Conservation (phyloP, 2,329 filamentous ascomycete species). For the Fusarium tanahbumbuense region DNA sequence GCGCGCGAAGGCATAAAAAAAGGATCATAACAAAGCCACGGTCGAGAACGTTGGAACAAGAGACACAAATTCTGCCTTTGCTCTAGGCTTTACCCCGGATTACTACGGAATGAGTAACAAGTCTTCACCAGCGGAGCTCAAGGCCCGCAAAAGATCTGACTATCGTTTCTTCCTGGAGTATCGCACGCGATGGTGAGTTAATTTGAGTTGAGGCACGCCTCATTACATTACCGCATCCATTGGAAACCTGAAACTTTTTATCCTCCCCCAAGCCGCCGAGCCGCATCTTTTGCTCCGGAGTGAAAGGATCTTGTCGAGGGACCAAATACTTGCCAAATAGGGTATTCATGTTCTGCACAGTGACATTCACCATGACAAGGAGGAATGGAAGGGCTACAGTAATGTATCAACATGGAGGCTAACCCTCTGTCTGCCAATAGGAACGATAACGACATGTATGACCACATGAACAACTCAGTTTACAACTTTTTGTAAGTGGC, state of each 20-base stretch:
- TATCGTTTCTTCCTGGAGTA: slow-evolving; percentile 86
- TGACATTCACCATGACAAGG: slow-evolving; percentile 3
- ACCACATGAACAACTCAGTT: slow-evolving; percentile 91
- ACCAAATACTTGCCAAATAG: slow-evolving; percentile 2
- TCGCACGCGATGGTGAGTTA: slow-evolving; percentile 81
- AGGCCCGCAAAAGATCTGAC: slow-evolving; percentile 73
- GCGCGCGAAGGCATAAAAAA: neutral
- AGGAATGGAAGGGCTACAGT: slow-evolving; percentile 15
- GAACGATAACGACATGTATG: slow-evolving; percentile 95
- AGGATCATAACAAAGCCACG: slow-evolving; percentile 6
- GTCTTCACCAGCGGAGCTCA: slow-evolving; percentile 56
- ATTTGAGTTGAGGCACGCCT: slow-evolving; percentile 36
- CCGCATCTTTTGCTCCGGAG: slow-evolving; percentile 1
- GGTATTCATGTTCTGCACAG: slow-evolving; percentile 16
- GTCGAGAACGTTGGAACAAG: slow-evolving; percentile 9
- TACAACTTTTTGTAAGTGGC: slow-evolving; percentile 78
- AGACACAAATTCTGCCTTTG: neutral
- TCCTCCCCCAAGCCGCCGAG: neutral
- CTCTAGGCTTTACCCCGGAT: slow-evolving; percentile 1
- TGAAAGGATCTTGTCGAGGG: neutral
- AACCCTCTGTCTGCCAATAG: slow-evolving; percentile 56
- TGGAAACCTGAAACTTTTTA: neutral
- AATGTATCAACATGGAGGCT: slow-evolving; percentile 12
- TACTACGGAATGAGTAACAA: slow-evolving; percentile 26
- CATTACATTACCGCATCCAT: slow-evolving; percentile 1